These are phyloP conservation scores for Spatholobus suberectus DNA, from an alignment of 306 rosid genomes.

Conservation along the genomic window DNA sequence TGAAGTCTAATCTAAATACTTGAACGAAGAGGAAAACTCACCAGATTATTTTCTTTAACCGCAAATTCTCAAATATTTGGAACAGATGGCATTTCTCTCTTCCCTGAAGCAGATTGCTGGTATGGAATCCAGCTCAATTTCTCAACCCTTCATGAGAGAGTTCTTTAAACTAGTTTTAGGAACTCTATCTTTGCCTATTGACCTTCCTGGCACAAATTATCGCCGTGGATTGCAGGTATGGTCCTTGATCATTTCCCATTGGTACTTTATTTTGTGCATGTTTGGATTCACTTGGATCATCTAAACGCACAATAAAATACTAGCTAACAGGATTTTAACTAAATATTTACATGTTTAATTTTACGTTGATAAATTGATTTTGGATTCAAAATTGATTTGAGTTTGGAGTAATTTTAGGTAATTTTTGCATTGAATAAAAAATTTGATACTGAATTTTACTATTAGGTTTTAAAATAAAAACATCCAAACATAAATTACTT, in stretches of 20 bases:
- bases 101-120: conserved; percentile 93
- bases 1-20: neutral
- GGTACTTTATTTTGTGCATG: neutral
- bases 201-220: conserved; percentile 93
- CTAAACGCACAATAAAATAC: neutral
- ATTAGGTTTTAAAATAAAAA: neutral
- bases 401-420: neutral
- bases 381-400: neutral
- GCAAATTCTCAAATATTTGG: neutral
- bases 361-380: neutral
- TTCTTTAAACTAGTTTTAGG: conserved; percentile 94
- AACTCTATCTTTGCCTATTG: conserved; percentile 88
- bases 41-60: too few relatives aligned
- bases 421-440: neutral
- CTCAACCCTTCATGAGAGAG: conserved; percentile 71
- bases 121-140: conserved; percentile 71
- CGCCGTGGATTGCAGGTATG: conserved; percentile 75
- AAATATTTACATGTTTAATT: neutral
- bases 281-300: neutral
- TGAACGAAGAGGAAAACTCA: too few relatives aligned
- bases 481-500: neutral
- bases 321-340: neutral
- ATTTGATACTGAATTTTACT: neutral
- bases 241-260: neutral
- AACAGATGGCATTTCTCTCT: conserved; percentile 94